These are phyloP conservation scores for Trichosporon sp. DNA, from an alignment of 1,284 basidiomycete species.

Conservation along the genomic window DNA sequence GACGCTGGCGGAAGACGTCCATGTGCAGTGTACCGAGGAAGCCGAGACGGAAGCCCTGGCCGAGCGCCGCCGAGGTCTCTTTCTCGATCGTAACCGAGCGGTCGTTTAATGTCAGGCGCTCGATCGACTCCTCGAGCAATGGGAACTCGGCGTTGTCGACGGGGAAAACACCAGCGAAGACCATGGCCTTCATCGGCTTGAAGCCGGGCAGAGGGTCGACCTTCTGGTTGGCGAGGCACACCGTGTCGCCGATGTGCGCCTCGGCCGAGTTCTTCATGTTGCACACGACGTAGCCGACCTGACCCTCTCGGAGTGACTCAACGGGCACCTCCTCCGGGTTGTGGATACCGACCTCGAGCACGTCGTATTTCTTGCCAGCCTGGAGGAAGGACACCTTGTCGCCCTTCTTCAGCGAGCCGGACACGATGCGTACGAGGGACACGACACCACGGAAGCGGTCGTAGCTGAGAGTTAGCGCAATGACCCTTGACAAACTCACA, in stretches of 20 bases:
- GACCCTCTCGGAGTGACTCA: constrained; percentile 73
- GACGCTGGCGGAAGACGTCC: constrained; percentile 83
- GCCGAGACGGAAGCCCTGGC: constrained; percentile 92
- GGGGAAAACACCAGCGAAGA: constrained; percentile 93
- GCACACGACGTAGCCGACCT: constrained; percentile 87
- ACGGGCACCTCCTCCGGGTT: constrained; percentile 83
- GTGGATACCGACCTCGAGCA: constrained; percentile 89
- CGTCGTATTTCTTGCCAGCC: constrained; percentile 87
- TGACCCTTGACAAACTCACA: constrained; percentile 61
- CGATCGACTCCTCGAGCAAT: constrained; percentile 94
- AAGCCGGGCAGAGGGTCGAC: constrained; percentile 90
- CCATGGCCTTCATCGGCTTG: constrained; percentile 92
- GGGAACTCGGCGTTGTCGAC: constrained; percentile 87
- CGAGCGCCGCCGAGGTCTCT: constrained; percentile 90
- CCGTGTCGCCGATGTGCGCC: constrained; percentile 74
- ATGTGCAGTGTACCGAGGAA: constrained; percentile 96
- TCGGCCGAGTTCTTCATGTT: constrained; percentile 99
- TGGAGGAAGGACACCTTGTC: constrained; percentile 85
- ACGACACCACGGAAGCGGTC: constrained; percentile 97
- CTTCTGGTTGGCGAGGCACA: constrained; percentile 72
- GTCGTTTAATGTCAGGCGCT: constrained; percentile 60
- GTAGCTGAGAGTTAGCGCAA: constrained; percentile 64
- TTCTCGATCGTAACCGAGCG: constrained; percentile 77
- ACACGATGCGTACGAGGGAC: constrained; percentile 76
- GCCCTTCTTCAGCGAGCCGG: constrained; percentile 68